Percentiles rank a stretch among this genome's conserved stretches.
These are phyloP conservation scores for Aspergillus sp. DNA, from an alignment of 2,329 filamentous ascomycete genomes.

Conservation along the genomic window DNA sequence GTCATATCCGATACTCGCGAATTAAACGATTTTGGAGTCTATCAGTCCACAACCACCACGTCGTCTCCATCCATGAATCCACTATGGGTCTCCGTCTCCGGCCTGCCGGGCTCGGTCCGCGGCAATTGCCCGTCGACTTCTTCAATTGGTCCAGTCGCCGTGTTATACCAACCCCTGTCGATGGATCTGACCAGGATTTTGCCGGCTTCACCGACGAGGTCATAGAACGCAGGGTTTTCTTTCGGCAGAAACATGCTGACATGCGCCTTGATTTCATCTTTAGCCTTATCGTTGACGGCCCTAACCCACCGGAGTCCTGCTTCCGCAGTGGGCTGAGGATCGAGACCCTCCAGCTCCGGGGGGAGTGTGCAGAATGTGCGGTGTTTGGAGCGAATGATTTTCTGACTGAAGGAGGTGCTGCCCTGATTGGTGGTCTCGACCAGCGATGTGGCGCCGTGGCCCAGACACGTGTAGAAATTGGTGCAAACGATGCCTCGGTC, in stretches of 20 bases:
- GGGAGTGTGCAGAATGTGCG: constrained; percentile 89
- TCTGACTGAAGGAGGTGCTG: constrained; percentile 31
- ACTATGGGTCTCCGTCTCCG: constrained; percentile 15
- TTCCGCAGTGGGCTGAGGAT: constrained; percentile 16
- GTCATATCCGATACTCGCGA: background rate
- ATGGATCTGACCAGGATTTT: constrained; percentile 38
- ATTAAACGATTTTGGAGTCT: background rate
- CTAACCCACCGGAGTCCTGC: constrained; percentile 61
- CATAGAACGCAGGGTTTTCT: constrained; percentile 45
- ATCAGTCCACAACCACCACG: constrained; percentile 33
- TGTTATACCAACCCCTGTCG: constrained; percentile 39
- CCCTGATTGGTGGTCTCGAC: constrained; percentile 22
- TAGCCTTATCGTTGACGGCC: constrained; percentile 73
- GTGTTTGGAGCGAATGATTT: constrained; percentile 51
- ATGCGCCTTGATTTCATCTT: constrained; percentile 78
- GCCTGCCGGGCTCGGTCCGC: constrained; percentile 12
- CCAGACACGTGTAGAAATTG: constrained; percentile 84
- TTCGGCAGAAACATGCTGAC: constrained; percentile 50
- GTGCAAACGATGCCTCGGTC: constrained; percentile 73
- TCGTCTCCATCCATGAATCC: constrained; percentile 34
- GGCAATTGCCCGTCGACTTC: constrained; percentile 15
- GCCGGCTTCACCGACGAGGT: constrained; percentile 37
- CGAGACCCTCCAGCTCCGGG: constrained; percentile 43
- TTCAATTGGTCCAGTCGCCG: constrained; percentile 22
- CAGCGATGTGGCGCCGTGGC: constrained; percentile 56